Conservation (phyloP, 2,329 filamentous ascomycete species). For the Coniochaeta ligniaria region DNA sequence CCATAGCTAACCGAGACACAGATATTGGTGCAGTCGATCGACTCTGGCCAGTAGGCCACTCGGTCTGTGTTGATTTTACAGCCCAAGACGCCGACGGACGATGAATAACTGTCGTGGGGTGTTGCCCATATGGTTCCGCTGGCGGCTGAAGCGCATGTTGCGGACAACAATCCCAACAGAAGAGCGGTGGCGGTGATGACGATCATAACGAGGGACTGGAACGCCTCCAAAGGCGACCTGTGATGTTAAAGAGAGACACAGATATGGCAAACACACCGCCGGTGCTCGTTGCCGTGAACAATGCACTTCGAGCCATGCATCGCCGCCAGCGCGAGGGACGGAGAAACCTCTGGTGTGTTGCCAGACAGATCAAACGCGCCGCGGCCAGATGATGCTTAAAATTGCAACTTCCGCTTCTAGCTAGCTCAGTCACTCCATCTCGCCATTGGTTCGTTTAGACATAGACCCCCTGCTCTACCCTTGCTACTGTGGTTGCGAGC, state of each 20-base stretch:
- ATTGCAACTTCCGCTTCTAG: not conserved
- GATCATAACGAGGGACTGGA: not conserved
- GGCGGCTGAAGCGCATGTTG: not conserved
- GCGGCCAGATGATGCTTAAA: not conserved
- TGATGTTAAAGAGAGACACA: not conserved
- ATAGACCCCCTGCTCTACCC: too few relatives aligned
- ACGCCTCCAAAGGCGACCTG: not conserved
- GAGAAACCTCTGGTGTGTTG: not conserved
- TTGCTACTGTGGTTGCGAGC: too few relatives aligned
- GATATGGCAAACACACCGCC: not conserved
- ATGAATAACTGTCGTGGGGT: slow-evolving; percentile 3
- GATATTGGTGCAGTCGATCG: slow-evolving; percentile 4
- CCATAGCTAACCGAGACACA: slow-evolving; percentile 13
- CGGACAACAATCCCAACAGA: not conserved
- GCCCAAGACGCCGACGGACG: not conserved
- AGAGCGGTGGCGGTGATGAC: not conserved
- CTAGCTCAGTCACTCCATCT: not conserved
- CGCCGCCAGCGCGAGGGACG: not conserved
- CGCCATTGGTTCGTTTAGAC: not conserved
- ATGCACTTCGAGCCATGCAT: not conserved
- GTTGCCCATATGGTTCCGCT: not conserved
- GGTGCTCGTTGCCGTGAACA: not conserved
- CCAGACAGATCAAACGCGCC: not conserved
- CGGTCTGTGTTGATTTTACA: slow-evolving; percentile 3
- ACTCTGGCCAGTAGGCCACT: slow-evolving; percentile 1